Evolutionary conservation across 2,329 filamentous ascomycete species (phyloP), one percentile per base, ranked within the genome.

Genomic region (Hymenotorrendiella dingleyae): DNA sequence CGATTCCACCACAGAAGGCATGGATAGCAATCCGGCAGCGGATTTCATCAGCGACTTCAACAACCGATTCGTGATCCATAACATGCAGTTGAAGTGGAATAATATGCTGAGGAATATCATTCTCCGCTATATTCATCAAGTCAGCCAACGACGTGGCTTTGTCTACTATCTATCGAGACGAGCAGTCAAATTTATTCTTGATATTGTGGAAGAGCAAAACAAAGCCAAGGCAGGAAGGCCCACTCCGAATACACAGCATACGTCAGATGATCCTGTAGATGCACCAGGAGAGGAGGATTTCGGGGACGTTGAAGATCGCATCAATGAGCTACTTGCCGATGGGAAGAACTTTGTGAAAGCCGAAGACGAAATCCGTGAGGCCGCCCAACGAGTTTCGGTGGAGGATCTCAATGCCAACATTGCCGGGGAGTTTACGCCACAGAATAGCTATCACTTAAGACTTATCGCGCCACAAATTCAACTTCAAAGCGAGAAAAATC

Each of bases 391-490:
- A 40, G 60, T 66, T 20, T 64, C 73, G 5, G 77, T 78, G 50
- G 76, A 79, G 21, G 75, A 87, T 54, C 69, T 86, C 16, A 78
- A 77, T 3, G 75, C 84, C 26, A 84, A 90, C 48, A 89, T 98
- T 53, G 81, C 89, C 0, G 78, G 85, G 16, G 90, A 95, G 45
- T 98, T 94, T 57, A 83, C 82, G 10, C 80, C 93, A 1, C 87
- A 95, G 58, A 96, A 93, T 62, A 91, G 85, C 54, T 99, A 96
- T 63, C 88, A 97, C 58, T 78, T 98, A 49, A 86, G 90, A 27
- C 76, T 99, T 29, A 96, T 98, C 56, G 93, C 91, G 5, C 93
- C 93, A 11, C 93, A 99, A 62, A 96, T 99, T 46, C 93, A 99
- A 62, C 74, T 99, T 33, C 91, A 98, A 61, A 97, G 93, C 62